Base-by-base conservation (phyloP, 1,284 basidiomycete genomes). In the Boletus putidus region DNA sequence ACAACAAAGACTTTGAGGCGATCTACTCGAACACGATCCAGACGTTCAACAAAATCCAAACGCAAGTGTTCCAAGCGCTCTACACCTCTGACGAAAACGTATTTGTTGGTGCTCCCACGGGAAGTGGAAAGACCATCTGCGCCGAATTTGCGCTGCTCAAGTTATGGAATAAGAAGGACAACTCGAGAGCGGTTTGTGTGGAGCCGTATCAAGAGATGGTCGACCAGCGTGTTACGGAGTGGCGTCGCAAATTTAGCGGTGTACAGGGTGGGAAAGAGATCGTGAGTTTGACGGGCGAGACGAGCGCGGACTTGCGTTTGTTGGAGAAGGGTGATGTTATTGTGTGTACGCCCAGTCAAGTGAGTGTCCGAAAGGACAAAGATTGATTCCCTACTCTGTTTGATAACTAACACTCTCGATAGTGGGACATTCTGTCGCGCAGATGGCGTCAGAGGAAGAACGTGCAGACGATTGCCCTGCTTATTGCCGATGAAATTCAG, bases 141-240 rank as follows among this genome's bases (percentile, higher is more conserved):
- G 96, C 95, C 1, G 97, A 99, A 75, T 96, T 99, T 61, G 96
- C 96, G 0, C 78, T 99, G 15, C 77, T 98, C 52, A 85, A 95
- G 21, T 76, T 98, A 0, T 99, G 96, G 96, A 91, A 89, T 59
- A 91, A 94, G 74, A 88, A 91, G 61, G 89, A 95, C 61, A 82
- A 87, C 44, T 82, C 85, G 25, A 84, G 96, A n/a, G 95, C 95
- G 0, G 93, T 98, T 2, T 98, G 96, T 74, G 90, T 99, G 59
- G 92, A 97, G 75, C 97, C 97, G 0, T 97, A 92, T 74, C 94
- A 95, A 65, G 94, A 96, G 66, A 97, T 99, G 91, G 94, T 98
- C 2, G 93, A 97, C 60, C 82, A 89, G 65, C 84, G 96, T 2
- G 91, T 96, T 0, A 79, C 82, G 25, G 95, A 97, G 68, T 99